Percentiles rank a stretch among this genome's conserved stretches.
phyloP scores from a whole-genome alignment of 2,329 filamentous ascomycete species.

The Exophiala aquamarina region DNA sequence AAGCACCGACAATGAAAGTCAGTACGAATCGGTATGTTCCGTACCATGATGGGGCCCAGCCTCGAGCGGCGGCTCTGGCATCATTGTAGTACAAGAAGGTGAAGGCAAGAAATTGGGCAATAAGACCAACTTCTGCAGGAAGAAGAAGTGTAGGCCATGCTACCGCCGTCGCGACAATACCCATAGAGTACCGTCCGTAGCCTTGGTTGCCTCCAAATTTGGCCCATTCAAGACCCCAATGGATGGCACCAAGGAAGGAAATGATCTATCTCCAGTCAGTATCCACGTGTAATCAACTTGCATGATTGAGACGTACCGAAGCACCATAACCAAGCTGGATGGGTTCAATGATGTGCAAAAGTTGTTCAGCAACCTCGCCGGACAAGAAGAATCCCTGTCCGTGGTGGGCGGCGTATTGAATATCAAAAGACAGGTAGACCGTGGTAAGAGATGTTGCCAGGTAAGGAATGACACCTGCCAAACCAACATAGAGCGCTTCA shows the following conservation, averaged over 20 bases:
- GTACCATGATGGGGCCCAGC: conserved; percentile 86
- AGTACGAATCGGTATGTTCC: conserved; percentile 86
- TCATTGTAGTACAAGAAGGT: conserved; percentile 84
- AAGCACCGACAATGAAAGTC: conserved; percentile 81
- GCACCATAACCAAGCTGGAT: conserved; percentile 90
- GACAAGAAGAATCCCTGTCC: conserved; percentile 66
- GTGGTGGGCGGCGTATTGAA: conserved; percentile 65
- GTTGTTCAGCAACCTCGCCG: conserved; percentile 68
- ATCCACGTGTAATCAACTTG: conserved; percentile 5
- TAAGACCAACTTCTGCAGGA: conserved; percentile 80
- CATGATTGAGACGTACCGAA: conserved; percentile 57
- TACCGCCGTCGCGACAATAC: conserved; percentile 73
- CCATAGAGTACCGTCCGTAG: conserved; percentile 79
- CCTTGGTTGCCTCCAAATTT: conserved; percentile 66
- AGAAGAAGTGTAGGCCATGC: conserved; percentile 90
- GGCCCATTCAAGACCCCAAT: conserved; percentile 89
- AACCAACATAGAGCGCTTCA: conserved; percentile 66
- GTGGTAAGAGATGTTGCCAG: conserved; percentile 80
- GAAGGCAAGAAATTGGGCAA: conserved; percentile 82
- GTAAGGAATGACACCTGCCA: conserved; percentile 82
- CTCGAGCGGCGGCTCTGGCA: conserved; percentile 66
- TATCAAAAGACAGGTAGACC: conserved; percentile 77
- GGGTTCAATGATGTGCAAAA: conserved; percentile 76
- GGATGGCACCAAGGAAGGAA: conserved; percentile 89
- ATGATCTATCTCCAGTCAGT: conserved; percentile 61